Percentiles rank a stretch among this genome's conserved stretches.
Evolutionary conservation across 495 filamentous ascomycete genomes (phyloP).

Genomic region (Aspergillus indologenus): DNA sequence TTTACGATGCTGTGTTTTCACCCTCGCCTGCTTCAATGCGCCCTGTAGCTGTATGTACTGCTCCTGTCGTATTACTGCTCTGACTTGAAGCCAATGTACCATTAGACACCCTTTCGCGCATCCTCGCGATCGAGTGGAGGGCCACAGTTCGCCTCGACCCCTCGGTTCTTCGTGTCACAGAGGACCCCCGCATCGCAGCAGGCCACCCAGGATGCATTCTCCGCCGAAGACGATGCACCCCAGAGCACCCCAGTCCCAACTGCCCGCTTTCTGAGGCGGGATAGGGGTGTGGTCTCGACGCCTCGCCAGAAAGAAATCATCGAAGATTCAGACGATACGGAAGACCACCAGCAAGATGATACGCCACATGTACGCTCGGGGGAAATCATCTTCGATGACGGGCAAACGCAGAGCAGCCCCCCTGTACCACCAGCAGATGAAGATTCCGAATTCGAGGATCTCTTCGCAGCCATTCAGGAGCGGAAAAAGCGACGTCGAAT

Average conservation of each 20-base stretch:
- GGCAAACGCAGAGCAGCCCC: slow-evolving; percentile 23
- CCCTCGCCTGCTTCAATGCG: slow-evolving; percentile 6
- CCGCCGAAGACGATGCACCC: slow-evolving; percentile 23
- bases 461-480: slow-evolving; percentile 27
- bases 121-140: slow-evolving; percentile 29
- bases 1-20: too few species aligned
- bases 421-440: slow-evolving; percentile 13
- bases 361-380: neutral
- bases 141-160: slow-evolving; percentile 42
- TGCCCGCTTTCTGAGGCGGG: slow-evolving; percentile 9
- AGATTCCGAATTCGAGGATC: slow-evolving; percentile 29
- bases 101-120: slow-evolving; percentile 34
- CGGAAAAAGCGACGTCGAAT: slow-evolving; percentile 31
- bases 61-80: neutral
- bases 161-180: slow-evolving; percentile 40
- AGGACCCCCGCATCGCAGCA: slow-evolving; percentile 15
- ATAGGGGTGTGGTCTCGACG: slow-evolving; percentile 8
- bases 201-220: slow-evolving; percentile 17
- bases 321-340: slow-evolving; percentile 33
- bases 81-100: neutral
- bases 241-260: slow-evolving; percentile 17
- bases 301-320: slow-evolving; percentile 32
- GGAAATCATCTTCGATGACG: slow-evolving; percentile 9
- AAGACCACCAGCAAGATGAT: slow-evolving; percentile 1
- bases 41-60: slow-evolving; percentile 4